A percentile compares a stretch with the other conserved stretches of the same genome.
Evolutionary conservation across 2,329 filamentous ascomycete species (phyloP).

Genomic region (Meredithiella fracta): DNA sequence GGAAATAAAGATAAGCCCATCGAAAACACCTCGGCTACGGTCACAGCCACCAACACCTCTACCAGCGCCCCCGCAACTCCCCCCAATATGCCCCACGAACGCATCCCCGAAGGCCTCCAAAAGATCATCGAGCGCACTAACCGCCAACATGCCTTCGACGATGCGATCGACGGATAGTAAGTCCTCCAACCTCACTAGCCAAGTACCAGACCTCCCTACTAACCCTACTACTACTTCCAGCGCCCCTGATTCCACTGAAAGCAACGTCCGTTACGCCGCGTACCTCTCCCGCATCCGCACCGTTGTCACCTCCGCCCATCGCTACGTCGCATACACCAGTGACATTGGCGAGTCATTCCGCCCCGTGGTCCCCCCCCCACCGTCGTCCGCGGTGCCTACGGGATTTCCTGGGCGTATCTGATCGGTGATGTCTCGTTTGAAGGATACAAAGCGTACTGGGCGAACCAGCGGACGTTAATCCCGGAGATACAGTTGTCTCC

Average conservation of each 20-base stretch:
- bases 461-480: slow-evolving; percentile 61
- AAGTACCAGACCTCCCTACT: background rate
- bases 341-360: slow-evolving; percentile 95
- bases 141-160: slow-evolving; percentile 46
- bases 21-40: slow-evolving; percentile 11
- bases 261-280: slow-evolving; percentile 74
- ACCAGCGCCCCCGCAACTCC: slow-evolving; percentile 15
- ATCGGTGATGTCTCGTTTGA: slow-evolving; percentile 81
- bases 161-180: slow-evolving; percentile 12
- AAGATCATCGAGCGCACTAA: slow-evolving; percentile 41
- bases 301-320: slow-evolving; percentile 75
- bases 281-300: slow-evolving; percentile 77
- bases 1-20: slow-evolving; percentile 24
- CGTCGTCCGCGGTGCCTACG: slow-evolving; percentile 70
- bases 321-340: slow-evolving; percentile 92
- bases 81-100: slow-evolving; percentile 30
- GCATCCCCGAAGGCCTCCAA: slow-evolving; percentile 39
- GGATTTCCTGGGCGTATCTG: slow-evolving; percentile 82
- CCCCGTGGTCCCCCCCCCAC: slow-evolving; percentile 81
- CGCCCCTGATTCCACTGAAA: slow-evolving; percentile 64
- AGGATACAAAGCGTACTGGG: slow-evolving; percentile 84
- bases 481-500: slow-evolving; percentile 43
- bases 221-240: background rate
- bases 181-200: background rate
- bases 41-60: background rate